A percentile compares a stretch with the other conserved stretches of the same genome.
phyloP scores from a whole-genome alignment of 805 yeast species.

The Nakazawaea anatomiae region DNA sequence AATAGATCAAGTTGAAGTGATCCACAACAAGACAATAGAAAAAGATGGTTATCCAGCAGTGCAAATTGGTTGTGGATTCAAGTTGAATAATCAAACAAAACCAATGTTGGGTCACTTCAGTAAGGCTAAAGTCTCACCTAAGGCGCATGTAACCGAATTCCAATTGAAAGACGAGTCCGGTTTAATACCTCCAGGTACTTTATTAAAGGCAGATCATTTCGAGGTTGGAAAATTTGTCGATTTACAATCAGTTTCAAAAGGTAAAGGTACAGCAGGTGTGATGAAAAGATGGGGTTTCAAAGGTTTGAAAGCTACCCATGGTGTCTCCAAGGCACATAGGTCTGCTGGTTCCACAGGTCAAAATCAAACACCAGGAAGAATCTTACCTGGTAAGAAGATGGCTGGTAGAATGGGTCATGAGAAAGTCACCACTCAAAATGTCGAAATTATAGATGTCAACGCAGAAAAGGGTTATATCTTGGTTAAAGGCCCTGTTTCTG shows the following conservation, averaged over 20 bases:
- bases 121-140: conserved; percentile 79
- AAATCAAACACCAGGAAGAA: conserved; percentile 93
- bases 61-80: conserved; percentile 78
- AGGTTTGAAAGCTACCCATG: conserved; percentile 92
- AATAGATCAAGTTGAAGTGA: conserved; percentile 83
- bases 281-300: conserved; percentile 91
- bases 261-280: conserved; percentile 97
- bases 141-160: conserved; percentile 69
- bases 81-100: conserved; percentile 57
- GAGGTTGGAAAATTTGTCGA: conserved; percentile 81
- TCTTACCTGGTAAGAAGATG: conserved; percentile 95
- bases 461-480: conserved; percentile 76
- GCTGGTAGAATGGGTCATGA: conserved; percentile 94
- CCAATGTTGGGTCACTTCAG: conserved; percentile 72
- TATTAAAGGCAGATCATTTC: conserved; percentile 78
- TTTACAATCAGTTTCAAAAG: conserved; percentile 71
- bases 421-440: conserved; percentile 67
- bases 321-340: conserved; percentile 91
- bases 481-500: conserved; percentile 88
- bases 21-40: conserved; percentile 61
- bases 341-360: conserved; percentile 97
- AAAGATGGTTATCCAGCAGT: conserved; percentile 81
- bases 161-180: conserved; percentile 64
- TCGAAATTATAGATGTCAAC: conserved; percentile 71
- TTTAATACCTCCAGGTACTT: conserved; percentile 70